Evolutionary conservation across 306 rosid genomes (phyloP), one percentile per base, ranked within the genome.

Genomic region (Cicer yamashitae): DNA sequence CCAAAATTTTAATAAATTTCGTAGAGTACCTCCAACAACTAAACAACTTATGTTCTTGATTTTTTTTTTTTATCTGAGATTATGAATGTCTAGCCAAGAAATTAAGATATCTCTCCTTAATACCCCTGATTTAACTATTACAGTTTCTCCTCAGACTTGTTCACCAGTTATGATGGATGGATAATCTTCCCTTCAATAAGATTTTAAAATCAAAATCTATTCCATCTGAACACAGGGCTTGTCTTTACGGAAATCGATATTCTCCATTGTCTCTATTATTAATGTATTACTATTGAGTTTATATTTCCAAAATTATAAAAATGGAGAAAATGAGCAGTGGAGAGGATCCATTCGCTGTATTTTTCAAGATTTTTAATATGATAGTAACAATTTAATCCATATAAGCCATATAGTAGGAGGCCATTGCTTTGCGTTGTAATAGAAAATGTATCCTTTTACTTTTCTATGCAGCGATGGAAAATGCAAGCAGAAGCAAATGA

Each of bases 401-500:
- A 63, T 37, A 70, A 4, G 37, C 37, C 37, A 3, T 30, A 30
- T 1, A 38, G 13, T 44, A 7, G 10, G 41, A 14, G 43, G 9
- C 51, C 79, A 38, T 60, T 47, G 73, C 69, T 38, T 67, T 38
- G 57, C 60, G 67, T 15, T 50, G 67, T 68, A 38, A 41, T 61
- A 11, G 18, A 65, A 44, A 67, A 17, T 67, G 10, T 52, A 40
- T 10, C 72, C 5, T 60, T 30, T 75, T 44, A 53, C 63, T 61
- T 74, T 50, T 52, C 14, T 39, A 12, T 43, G 25, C 90, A 93
- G 98, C 86, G 83, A 82, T 93, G 98, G 98, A 90, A 75, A 81
- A 22, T 87, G 82, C 96, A 87, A 85, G 94, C 89, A 17, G 94
- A 93, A 87, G 98, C 98, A 64, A 93, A 89, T 60, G 96, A 93